Conservation (phyloP, 1,139 yeast genomes). For the Yamadazyma dendronema region DNA sequence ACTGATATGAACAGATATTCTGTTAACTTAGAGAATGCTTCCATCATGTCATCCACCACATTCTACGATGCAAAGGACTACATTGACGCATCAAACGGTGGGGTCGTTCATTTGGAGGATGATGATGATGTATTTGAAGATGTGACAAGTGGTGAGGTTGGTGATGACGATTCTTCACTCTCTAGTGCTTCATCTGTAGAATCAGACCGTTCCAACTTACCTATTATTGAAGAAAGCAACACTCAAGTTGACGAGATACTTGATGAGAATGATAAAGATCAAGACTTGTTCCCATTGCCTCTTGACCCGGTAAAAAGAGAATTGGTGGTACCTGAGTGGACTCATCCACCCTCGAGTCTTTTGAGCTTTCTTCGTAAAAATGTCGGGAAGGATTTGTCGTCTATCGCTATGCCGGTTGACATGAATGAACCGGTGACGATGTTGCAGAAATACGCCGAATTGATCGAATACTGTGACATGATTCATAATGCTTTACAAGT, state of each 20-base stretch:
- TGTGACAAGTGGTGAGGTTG: slow-evolving; percentile 9
- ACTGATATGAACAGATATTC: slow-evolving; percentile 8
- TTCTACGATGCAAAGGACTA: slow-evolving; percentile 69
- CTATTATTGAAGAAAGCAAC: slow-evolving; percentile 14
- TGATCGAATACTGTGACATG: slow-evolving; percentile 70
- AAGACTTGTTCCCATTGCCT: slow-evolving; percentile 65
- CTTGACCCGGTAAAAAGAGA: slow-evolving; percentile 51
- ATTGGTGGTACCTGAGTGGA: slow-evolving; percentile 56
- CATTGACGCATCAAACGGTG: slow-evolving; percentile 36
- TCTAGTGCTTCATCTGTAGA: slow-evolving; percentile 7
- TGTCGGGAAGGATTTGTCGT: slow-evolving; percentile 85
- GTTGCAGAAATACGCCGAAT: slow-evolving; percentile 75
- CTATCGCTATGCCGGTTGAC: slow-evolving; percentile 92
- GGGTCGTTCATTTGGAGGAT: slow-evolving; percentile 34
- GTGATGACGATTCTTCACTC: slow-evolving; percentile 10
- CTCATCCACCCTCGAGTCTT: slow-evolving; percentile 76
- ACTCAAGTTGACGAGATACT: slow-evolving; percentile 5
- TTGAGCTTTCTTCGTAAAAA: slow-evolving; percentile 79
- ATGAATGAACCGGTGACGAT: slow-evolving; percentile 88
- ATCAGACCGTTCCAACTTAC: slow-evolving; percentile 6
- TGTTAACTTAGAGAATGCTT: slow-evolving; percentile 23
- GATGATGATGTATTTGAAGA: slow-evolving; percentile 16
- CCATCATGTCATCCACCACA: slow-evolving; percentile 38
- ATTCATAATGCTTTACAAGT: slow-evolving; percentile 58
- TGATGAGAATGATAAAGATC: slow-evolving; percentile 22